phyloP scores from a whole-genome alignment of 306 rosid species.

The Bauhinia variegata region DNA sequence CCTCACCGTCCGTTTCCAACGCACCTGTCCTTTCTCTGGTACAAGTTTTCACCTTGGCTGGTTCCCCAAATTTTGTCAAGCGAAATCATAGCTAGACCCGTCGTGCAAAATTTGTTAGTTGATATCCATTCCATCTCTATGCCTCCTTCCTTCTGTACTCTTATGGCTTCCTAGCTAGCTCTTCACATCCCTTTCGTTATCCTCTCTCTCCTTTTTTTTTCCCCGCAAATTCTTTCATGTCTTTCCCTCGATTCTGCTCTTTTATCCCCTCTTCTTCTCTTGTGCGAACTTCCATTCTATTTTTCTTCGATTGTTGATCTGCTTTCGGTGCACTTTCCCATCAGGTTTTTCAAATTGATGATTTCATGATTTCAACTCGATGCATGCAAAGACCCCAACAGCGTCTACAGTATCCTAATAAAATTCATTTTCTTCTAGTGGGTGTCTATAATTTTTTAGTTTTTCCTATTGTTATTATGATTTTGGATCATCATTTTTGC shows the following conservation, averaged over 20 bases:
- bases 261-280: slow-evolving; percentile 22
- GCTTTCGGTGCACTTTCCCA: background rate
- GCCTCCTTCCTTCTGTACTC: slow-evolving; percentile 9
- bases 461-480: background rate
- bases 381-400: background rate
- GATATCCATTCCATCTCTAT: slow-evolving; percentile 31
- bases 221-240: slow-evolving; percentile 13
- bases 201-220: background rate
- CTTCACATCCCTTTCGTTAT: slow-evolving; percentile 14
- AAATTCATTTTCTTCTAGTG: slow-evolving; percentile 31
- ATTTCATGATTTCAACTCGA: background rate
- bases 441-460: background rate
- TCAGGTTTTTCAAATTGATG: background rate
- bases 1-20: slow-evolving; percentile 42
- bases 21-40: background rate
- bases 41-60: slow-evolving; percentile 40
- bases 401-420: background rate
- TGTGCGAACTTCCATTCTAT: slow-evolving; percentile 4
- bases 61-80: slow-evolving; percentile 47
- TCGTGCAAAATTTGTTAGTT: slow-evolving; percentile 45
- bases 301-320: background rate
- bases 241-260: slow-evolving; percentile 8
- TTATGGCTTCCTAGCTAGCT: background rate
- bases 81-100: slow-evolving; percentile 74
- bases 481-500: background rate